Percentiles rank a stretch among this genome's conserved stretches.
phyloP scores from a whole-genome alignment of 139 green algal genomes.

The Diplosphaera chodatii region DNA sequence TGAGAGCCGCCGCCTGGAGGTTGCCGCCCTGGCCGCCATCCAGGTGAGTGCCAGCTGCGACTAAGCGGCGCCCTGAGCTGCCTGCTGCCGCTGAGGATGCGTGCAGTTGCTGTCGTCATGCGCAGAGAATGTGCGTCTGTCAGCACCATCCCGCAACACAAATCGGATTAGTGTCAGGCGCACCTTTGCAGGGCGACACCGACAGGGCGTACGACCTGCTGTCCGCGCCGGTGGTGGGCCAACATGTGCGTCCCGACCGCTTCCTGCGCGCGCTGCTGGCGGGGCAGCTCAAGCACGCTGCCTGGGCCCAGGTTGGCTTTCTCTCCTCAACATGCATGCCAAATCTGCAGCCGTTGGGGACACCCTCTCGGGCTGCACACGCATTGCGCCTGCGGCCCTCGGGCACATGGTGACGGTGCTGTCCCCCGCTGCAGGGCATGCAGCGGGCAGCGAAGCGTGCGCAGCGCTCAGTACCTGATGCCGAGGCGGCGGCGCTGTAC shows the following conservation, averaged over 20 bases:
- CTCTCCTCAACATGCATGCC: too few species aligned
- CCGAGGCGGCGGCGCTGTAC: not conserved
- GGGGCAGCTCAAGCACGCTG: not conserved
- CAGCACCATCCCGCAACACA: too few species aligned
- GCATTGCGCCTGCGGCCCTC: too few species aligned
- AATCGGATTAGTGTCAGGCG: too few species aligned
- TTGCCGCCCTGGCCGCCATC: not conserved
- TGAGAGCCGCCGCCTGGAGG: not conserved
- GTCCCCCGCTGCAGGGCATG: not conserved
- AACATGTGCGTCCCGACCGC: not conserved
- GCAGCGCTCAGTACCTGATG: not conserved
- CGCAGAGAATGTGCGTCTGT: too few species aligned
- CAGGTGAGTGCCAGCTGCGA: too few species aligned
- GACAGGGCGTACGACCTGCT: not conserved
- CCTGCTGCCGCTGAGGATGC: too few species aligned
- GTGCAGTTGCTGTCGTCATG: too few species aligned
- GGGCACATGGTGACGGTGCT: too few species aligned
- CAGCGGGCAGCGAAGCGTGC: not conserved
- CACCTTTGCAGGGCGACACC: not conserved
- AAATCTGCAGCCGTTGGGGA: too few species aligned
- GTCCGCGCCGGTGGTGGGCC: not conserved
- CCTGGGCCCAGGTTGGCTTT: not conserved
- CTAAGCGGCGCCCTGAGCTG: too few species aligned
- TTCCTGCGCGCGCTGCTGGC: not conserved
- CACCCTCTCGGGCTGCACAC: too few species aligned